Conservation (phyloP, 2,329 filamentous ascomycete genomes). For the Ophiostoma sp. region DNA sequence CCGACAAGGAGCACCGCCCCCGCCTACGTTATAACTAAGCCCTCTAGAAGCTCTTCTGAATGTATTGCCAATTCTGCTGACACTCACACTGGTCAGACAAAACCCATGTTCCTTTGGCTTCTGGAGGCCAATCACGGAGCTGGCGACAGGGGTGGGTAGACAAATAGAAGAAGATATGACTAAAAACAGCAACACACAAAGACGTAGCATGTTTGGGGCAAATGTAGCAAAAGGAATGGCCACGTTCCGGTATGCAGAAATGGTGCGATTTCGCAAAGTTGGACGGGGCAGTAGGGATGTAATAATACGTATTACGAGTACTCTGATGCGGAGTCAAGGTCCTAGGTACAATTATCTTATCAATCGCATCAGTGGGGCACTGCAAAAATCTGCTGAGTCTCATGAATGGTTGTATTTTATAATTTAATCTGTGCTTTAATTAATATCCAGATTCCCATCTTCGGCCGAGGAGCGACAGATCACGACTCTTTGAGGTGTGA, state of each 20-base stretch:
- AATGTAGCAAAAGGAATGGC: background rate
- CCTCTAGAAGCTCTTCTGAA: background rate
- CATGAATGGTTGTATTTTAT: background rate
- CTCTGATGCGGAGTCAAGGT: constrained; percentile 13
- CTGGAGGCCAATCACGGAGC: constrained; percentile 20
- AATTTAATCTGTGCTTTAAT: constrained; percentile 16
- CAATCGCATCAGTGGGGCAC: constrained; percentile 28
- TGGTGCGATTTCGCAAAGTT: constrained; percentile 24
- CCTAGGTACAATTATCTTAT: constrained; percentile 30
- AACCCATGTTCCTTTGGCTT: constrained; percentile 16
- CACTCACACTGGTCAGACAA: constrained; percentile 24
- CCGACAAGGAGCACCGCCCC: background rate
- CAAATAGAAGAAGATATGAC: constrained; percentile 4
- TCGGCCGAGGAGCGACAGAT: constrained; percentile 21
- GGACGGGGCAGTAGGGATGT: background rate
- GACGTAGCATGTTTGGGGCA: background rate
- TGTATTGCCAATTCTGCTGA: constrained; percentile 24
- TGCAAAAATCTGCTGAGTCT: background rate
- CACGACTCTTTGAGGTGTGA: background rate
- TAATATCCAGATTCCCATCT: background rate
- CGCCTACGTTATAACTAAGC: background rate
- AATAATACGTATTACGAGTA: background rate
- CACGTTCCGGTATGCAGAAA: constrained; percentile 17
- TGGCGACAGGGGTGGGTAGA: constrained; percentile 11
- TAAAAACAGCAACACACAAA: background rate